Evolutionary conservation across 139 green algal genomes (phyloP).

Genomic region (Choricystis sp.): DNA sequence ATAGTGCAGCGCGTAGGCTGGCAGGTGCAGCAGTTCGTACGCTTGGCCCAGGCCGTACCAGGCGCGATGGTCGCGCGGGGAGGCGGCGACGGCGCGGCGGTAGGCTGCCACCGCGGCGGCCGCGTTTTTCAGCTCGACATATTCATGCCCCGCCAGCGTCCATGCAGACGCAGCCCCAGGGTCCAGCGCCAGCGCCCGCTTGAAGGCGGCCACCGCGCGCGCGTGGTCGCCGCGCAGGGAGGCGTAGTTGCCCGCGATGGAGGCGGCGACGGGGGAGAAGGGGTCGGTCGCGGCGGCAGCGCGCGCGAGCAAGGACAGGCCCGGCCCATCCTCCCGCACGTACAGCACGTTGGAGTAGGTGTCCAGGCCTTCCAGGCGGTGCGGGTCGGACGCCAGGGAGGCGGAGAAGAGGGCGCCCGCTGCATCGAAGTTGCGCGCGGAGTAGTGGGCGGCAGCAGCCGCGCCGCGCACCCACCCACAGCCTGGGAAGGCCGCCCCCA

Average conservation of each 20-base stretch:
- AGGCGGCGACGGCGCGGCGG: constrained; percentile 65
- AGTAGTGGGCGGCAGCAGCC: constrained; percentile 80
- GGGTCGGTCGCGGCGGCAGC: constrained; percentile 53
- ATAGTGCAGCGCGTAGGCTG: constrained; percentile 76
- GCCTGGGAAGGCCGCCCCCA: constrained; percentile 44
- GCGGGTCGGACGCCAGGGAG: constrained; percentile 60
- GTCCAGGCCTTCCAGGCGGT: constrained; percentile 82
- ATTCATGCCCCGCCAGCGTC: constrained; percentile 98
- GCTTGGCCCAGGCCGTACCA: constrained; percentile 97
- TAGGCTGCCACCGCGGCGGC: constrained; percentile 77
- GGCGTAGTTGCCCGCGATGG: constrained; percentile 97
- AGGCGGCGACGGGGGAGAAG: constrained; percentile 85
- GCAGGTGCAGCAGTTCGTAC: constrained; percentile 92
- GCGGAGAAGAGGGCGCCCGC: constrained; percentile 75
- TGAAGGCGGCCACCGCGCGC: constrained; percentile 80
- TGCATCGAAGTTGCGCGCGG: constrained; percentile 74
- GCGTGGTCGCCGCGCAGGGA: constrained; percentile 52
- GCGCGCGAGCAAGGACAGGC: constrained; percentile 73
- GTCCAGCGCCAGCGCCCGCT: constrained; percentile 75
- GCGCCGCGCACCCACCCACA: constrained; percentile 42
- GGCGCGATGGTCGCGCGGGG: constrained; percentile 77
- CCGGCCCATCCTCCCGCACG: constrained; percentile 58
- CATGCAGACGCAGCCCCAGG: constrained; percentile 75
- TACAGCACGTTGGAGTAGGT: constrained; percentile 94
- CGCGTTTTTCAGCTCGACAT: constrained; percentile 93